These are phyloP conservation scores for Cerioporus squamosus DNA, from an alignment of 1,284 basidiomycete species.

Conservation along the genomic window DNA sequence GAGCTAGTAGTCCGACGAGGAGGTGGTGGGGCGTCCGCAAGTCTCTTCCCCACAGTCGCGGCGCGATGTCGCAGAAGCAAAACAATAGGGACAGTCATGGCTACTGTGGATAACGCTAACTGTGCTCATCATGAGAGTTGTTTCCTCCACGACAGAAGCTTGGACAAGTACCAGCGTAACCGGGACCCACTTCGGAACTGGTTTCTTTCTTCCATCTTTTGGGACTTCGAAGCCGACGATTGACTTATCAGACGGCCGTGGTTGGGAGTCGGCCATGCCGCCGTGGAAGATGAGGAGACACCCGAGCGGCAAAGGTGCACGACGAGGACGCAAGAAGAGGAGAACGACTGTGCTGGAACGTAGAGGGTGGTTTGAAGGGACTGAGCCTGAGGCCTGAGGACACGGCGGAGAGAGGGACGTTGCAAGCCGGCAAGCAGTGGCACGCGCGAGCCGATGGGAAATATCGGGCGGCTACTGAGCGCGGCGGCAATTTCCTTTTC, in stretches of 20 bases:
- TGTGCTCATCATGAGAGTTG: slow-evolving; percentile 14
- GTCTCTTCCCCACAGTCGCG: slow-evolving; percentile 18
- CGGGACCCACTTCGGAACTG: slow-evolving; percentile 32
- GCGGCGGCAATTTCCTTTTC: too few relatives aligned
- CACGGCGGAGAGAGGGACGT: too few relatives aligned
- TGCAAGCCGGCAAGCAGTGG: too few relatives aligned
- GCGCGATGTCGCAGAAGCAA: slow-evolving; percentile 39
- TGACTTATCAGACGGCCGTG: slow-evolving; percentile 6
- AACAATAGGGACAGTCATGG: slow-evolving; percentile 39
- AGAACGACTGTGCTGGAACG: too few relatives aligned
- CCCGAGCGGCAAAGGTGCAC: too few relatives aligned
- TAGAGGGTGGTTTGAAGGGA: too few relatives aligned
- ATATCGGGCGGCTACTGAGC: too few relatives aligned
- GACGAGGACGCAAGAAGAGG: too few relatives aligned
- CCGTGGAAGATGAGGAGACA: too few relatives aligned
- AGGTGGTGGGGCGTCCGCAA: slow-evolving; percentile 33
- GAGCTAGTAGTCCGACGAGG: slow-evolving; percentile 27
- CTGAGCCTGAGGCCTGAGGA: too few relatives aligned
- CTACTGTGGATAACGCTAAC: slow-evolving; percentile 42
- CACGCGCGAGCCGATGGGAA: too few relatives aligned
- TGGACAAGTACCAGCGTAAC: slow-evolving; percentile 29
- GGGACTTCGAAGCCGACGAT: slow-evolving; percentile 12
- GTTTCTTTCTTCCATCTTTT: slow-evolving; percentile 17
- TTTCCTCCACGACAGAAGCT: too few relatives aligned
- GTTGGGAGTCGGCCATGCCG: not conserved